phyloP scores from a whole-genome alignment of 2,329 filamentous ascomycete genomes.

The Orbilia oligospora region DNA sequence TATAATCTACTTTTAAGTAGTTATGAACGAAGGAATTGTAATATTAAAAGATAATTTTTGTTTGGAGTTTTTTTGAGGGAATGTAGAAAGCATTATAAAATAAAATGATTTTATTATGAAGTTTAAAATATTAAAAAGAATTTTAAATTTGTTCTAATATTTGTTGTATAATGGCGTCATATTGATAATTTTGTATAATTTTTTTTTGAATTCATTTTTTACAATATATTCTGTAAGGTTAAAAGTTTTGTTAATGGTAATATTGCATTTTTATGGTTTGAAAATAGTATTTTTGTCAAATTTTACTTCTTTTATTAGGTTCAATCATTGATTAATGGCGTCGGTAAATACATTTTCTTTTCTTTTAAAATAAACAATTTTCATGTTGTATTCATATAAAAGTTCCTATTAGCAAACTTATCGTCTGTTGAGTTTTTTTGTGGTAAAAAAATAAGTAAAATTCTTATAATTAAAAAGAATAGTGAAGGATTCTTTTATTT shows the following conservation, averaged over 20 bases:
- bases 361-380: constrained; percentile 3
- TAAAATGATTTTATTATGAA: background rate
- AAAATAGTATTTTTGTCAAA: background rate
- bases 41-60: no score
- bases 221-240: background rate
- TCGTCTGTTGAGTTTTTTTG: background rate
- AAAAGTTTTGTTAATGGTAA: constrained; percentile 7
- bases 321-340: no score
- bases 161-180: no score
- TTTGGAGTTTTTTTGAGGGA: no score
- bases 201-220: background rate
- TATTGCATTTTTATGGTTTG: background rate
- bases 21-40: no score
- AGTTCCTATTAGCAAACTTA: background rate
- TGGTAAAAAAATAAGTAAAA: background rate
- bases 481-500: background rate
- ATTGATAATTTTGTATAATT: no score
- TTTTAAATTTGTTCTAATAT: background rate
- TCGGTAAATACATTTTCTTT: background rate
- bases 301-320: background rate
- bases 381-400: background rate
- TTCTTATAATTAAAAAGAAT: background rate
- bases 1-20: no score
- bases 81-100: background rate
- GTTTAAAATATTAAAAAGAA: background rate